Percentiles rank a stretch among this genome's conserved stretches.
Evolutionary conservation across 495 filamentous ascomycete genomes (phyloP).

Genomic region (Annulohypoxylon bovei): DNA sequence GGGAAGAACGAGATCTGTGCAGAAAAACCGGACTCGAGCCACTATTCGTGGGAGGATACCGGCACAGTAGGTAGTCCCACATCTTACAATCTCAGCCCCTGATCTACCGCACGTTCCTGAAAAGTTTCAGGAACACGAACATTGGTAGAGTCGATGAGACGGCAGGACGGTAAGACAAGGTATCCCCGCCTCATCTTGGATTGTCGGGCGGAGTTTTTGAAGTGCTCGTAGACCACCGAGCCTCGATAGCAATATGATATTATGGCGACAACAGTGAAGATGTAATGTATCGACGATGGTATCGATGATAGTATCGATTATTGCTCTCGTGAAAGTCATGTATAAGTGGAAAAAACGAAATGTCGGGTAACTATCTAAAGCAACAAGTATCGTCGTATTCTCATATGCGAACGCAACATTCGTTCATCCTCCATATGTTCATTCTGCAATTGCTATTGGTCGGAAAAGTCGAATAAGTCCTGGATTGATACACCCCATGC

Average conservation of each 20-base stretch:
- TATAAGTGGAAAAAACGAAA: not conserved
- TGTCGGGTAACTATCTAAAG: constrained; percentile 4
- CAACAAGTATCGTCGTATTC: constrained; percentile 18
- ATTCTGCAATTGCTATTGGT: constrained; percentile 26
- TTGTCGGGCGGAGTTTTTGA: not conserved
- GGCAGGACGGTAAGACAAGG: constrained; percentile 14
- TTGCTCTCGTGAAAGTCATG: not conserved
- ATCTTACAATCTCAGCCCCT: constrained; percentile 32
- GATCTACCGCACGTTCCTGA: constrained; percentile 31
- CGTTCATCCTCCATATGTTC: constrained; percentile 24
- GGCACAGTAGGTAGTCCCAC: constrained; percentile 18
- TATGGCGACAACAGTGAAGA: not conserved
- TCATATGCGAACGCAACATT: constrained; percentile 34
- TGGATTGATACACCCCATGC: constrained; percentile 10
- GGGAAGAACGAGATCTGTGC: constrained; percentile 12
- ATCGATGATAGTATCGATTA: not conserved
- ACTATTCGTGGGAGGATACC: constrained; percentile 11
- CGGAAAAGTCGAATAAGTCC: constrained; percentile 15
- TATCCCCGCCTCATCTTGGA: constrained; percentile 22
- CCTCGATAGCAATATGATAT: not conserved
- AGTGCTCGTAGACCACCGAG: not conserved
- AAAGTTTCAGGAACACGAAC: constrained; percentile 35
- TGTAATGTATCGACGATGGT: not conserved
- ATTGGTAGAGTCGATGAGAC: constrained; percentile 22
- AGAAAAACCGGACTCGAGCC: constrained; percentile 5